A percentile compares a stretch with the other conserved stretches of the same genome.
Evolutionary conservation across 805 yeast genomes (phyloP).

Genomic region (Yarrowia hollandica): DNA sequence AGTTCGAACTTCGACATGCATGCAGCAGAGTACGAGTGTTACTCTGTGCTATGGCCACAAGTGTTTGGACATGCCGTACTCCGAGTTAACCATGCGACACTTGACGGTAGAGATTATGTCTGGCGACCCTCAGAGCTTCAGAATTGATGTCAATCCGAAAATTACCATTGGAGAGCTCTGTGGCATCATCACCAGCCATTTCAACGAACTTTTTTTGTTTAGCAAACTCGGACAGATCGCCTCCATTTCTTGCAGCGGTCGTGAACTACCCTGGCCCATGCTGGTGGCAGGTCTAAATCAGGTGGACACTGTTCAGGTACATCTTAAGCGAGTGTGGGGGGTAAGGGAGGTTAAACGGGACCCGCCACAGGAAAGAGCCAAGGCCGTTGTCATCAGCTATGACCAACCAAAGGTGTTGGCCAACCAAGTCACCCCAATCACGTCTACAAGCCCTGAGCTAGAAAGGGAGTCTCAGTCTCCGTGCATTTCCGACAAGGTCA

Average conservation of each 20-base stretch:
- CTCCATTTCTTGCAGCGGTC: not conserved
- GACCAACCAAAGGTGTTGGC: not conserved
- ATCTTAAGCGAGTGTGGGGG: not conserved
- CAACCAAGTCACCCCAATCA: not conserved
- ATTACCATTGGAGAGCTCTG: not conserved
- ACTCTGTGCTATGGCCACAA: no score
- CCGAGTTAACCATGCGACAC: constrained; percentile 1
- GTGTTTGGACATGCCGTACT: constrained; percentile 5
- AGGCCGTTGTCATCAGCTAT: not conserved
- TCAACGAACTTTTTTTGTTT: constrained; percentile 6
- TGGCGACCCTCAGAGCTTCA: constrained; percentile 12
- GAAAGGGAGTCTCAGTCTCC: not conserved
- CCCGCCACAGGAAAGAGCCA: not conserved
- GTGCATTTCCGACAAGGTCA: not conserved
- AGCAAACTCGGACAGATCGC: not conserved
- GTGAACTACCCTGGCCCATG: constrained; percentile 4
- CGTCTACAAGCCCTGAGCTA: not conserved
- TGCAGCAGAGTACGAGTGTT: no score
- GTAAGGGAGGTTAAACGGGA: not conserved
- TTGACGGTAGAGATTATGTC: constrained; percentile 6
- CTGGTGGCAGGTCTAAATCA: constrained; percentile 13
- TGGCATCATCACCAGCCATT: not conserved
- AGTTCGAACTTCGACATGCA: no score
- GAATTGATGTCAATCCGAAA: not conserved
- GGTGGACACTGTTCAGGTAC: constrained; percentile 1